phyloP scores from a whole-genome alignment of 2,329 filamentous ascomycete genomes.

The Colletotrichum cereale region DNA sequence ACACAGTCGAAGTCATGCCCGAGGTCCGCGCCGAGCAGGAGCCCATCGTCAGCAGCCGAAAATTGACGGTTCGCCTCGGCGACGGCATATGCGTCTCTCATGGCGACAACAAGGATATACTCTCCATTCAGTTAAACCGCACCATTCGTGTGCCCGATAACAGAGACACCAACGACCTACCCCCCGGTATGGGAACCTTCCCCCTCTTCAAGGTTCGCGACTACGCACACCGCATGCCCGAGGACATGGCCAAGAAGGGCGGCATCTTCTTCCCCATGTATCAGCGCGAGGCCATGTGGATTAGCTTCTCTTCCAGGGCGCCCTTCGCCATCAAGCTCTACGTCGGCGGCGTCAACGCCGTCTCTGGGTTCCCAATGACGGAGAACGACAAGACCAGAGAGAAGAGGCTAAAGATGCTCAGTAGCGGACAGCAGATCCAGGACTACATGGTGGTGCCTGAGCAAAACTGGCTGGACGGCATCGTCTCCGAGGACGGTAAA shows the following conservation, averaged over 20 bases:
- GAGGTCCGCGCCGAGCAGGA: conserved; percentile 28
- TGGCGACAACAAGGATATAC: conserved; percentile 36
- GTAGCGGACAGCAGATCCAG: conserved; percentile 41
- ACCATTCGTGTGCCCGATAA: conserved; percentile 60
- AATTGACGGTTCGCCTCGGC: conserved; percentile 28
- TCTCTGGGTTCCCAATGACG: conserved; percentile 51
- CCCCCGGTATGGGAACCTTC: conserved; percentile 53
- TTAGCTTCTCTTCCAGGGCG: conserved; percentile 45
- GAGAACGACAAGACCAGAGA: conserved; percentile 42
- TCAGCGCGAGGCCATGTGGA: conserved; percentile 56
- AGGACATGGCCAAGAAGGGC: conserved; percentile 52
- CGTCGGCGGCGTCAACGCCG: conserved; percentile 54
- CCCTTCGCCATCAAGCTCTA: conserved; percentile 56
- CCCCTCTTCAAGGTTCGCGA: conserved; percentile 52
- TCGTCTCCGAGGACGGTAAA: conserved; percentile 49
- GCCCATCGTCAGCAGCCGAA: conserved; percentile 17
- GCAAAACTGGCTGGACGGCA: conserved; percentile 57
- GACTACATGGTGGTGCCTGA: conserved; percentile 52
- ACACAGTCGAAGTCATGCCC: conserved; percentile 34
- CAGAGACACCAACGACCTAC: conserved; percentile 46
- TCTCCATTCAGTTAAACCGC: conserved; percentile 54
- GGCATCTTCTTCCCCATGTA: conserved; percentile 63
- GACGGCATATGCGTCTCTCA: conserved; percentile 24
- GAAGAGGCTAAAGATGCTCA: conserved; percentile 36
- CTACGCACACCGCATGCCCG: conserved; percentile 49